phyloP scores from a whole-genome alignment of 441 rosid species.

The Raphanus hybrid region DNA sequence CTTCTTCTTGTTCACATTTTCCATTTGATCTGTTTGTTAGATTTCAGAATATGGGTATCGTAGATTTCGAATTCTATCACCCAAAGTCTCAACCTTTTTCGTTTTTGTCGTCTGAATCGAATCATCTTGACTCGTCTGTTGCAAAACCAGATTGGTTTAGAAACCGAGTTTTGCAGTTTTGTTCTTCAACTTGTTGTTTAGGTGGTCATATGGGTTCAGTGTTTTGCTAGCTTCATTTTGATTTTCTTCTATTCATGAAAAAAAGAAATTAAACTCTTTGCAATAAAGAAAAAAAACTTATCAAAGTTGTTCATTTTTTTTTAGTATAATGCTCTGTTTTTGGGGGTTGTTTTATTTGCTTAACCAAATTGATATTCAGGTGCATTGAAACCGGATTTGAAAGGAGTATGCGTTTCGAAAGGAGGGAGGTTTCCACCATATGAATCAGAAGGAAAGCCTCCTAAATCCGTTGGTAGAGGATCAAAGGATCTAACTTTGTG shows the following conservation, averaged over 20 bases:
- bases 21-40: constrained; percentile 21
- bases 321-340: not conserved
- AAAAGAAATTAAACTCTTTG: not conserved
- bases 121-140: constrained; percentile 5
- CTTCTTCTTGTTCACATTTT: not conserved
- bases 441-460: constrained; percentile 71
- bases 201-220: not conserved
- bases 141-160: not conserved
- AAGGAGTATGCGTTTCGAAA: constrained; percentile 68
- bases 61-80: not conserved
- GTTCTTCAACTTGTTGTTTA: not conserved
- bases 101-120: not conserved
- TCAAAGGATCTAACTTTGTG: constrained; percentile 73
- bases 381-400: constrained; percentile 35
- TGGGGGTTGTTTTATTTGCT: not conserved
- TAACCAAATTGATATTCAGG: constrained; percentile 31
- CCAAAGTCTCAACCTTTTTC: constrained; percentile 1
- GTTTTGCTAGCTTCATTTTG: not conserved
- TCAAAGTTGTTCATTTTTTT: not conserved
- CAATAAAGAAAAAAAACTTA: not conserved
- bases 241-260: not conserved
- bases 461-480: constrained; percentile 64
- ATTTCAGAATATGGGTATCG: constrained; percentile 8
- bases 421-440: constrained; percentile 79
- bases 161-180: constrained; percentile 4